Percentiles rank a stretch among this genome's conserved stretches.
These are phyloP conservation scores for Eutypella sp. DNA, from an alignment of 2,329 filamentous ascomycete species.

Conservation along the genomic window DNA sequence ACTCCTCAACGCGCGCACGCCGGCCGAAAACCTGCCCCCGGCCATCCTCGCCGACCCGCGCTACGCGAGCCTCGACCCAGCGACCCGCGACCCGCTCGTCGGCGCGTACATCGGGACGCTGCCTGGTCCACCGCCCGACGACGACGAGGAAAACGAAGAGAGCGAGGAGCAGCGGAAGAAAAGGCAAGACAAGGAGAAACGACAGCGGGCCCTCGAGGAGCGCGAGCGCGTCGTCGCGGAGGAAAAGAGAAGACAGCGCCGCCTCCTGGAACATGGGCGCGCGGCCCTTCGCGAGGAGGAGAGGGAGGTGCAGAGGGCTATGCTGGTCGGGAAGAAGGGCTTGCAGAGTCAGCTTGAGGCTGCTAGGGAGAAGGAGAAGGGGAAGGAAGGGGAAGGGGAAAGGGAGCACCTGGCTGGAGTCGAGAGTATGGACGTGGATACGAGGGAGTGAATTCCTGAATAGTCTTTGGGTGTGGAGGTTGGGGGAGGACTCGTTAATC, in stretches of 20 bases:
- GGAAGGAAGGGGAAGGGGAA: conserved; percentile 4
- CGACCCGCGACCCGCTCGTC: conserved; percentile 59
- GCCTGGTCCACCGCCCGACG: conserved; percentile 49
- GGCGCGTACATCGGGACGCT: conserved; percentile 62
- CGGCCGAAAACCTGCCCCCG: conserved; percentile 53
- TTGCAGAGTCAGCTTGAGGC: conserved; percentile 54
- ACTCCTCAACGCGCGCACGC: conserved; percentile 55
- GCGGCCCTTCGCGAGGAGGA: conserved; percentile 62
- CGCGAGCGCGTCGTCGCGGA: conserved; percentile 58
- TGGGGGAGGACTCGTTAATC: too few relatives aligned
- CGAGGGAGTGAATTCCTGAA: background rate
- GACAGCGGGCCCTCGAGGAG: conserved; percentile 64
- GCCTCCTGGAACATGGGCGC: conserved; percentile 55
- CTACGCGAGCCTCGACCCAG: conserved; percentile 61
- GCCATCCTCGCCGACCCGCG: conserved; percentile 61
- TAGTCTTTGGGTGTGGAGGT: background rate
- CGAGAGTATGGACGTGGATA: background rate
- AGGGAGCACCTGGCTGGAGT: conserved; percentile 2
- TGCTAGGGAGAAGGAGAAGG: conserved; percentile 15
- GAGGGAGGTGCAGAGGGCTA: conserved; percentile 61
- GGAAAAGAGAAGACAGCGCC: conserved; percentile 55
- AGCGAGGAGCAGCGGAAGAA: conserved; percentile 46
- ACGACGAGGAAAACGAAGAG: conserved; percentile 36
- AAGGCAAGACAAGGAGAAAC: conserved; percentile 46
- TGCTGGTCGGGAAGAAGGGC: conserved; percentile 63